phyloP scores from a whole-genome alignment of 2,329 filamentous ascomycete species.

The Aspergillus ruber region DNA sequence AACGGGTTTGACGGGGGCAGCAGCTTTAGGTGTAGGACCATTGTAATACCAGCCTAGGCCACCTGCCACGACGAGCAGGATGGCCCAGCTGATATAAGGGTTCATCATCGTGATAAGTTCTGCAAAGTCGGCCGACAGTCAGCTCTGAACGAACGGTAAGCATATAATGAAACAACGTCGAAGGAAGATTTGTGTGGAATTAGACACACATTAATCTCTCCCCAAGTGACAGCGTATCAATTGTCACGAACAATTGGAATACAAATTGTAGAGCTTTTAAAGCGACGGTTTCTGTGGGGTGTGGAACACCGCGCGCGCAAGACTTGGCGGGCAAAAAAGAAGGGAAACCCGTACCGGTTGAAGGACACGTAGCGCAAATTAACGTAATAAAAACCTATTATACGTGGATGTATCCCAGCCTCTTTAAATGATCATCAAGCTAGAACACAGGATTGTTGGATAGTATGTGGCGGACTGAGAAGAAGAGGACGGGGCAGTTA shows the following conservation, averaged over 20 bases:
- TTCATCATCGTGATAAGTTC: slow-evolving; percentile 32
- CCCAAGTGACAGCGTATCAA: not conserved
- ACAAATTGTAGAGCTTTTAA: not conserved
- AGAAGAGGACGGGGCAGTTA: not conserved
- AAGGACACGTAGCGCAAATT: not conserved
- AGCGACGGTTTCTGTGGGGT: not conserved
- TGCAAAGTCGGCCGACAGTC: not conserved
- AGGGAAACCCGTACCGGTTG: not conserved
- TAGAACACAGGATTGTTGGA: not conserved
- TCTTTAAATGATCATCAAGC: not conserved
- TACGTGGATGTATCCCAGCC: not conserved
- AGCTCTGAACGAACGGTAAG: not conserved
- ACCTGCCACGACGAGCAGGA: slow-evolving; percentile 36
- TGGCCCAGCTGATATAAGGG: slow-evolving; percentile 39
- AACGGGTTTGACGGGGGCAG: slow-evolving; percentile 21
- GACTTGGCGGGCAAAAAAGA: not conserved
- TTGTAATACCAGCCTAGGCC: slow-evolving; percentile 39
- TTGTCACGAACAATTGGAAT: not conserved
- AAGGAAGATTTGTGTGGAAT: no score
- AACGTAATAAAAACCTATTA: not conserved
- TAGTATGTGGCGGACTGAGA: not conserved
- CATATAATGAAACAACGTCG: not conserved
- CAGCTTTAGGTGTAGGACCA: slow-evolving; percentile 26
- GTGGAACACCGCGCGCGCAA: not conserved
- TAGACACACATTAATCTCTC: no score